Conservation (phyloP, 208 protist species). For the Leishmania tropica region DNA sequence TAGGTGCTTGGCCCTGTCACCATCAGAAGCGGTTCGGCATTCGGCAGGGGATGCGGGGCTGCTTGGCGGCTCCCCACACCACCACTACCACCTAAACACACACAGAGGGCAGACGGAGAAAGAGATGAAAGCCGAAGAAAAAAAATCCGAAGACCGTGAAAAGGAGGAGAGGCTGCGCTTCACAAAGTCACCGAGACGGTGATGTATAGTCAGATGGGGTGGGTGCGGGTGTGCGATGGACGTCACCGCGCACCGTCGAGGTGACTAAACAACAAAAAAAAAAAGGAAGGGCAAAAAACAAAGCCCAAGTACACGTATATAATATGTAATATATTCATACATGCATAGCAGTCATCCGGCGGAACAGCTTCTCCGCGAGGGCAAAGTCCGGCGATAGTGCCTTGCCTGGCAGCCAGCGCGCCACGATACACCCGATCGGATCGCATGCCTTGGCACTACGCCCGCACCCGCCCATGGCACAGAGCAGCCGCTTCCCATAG, state of each 20-base stretch:
- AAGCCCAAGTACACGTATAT: not conserved
- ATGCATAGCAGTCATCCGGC: not conserved
- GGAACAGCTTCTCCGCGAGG: conserved; percentile 8
- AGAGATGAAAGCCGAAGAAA: too few relatives aligned
- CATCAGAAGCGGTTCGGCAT: not conserved
- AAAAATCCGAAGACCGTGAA: too few relatives aligned
- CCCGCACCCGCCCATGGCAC: conserved; percentile 27
- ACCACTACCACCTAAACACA: not conserved
- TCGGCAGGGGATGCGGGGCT: not conserved
- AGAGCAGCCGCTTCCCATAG: conserved; percentile 23
- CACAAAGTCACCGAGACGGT: too few relatives aligned
- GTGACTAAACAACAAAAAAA: too few relatives aligned
- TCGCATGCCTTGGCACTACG: conserved; percentile 32
- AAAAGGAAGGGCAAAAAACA: not conserved
- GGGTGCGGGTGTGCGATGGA: too few relatives aligned
- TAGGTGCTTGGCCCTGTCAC: not conserved
- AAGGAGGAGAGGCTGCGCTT: too few relatives aligned
- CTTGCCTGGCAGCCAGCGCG: conserved; percentile 26
- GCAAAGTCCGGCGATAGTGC: conserved; percentile 11
- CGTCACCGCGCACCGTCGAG: too few relatives aligned
- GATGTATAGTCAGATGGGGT: too few relatives aligned
- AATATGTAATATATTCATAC: conserved; percentile 18
- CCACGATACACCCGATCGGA: conserved; percentile 33
- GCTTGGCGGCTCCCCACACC: not conserved
- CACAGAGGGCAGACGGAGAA: not conserved